Evolutionary conservation across 2,329 filamentous ascomycete genomes (phyloP).

Genomic region (Westerdykella sp.): DNA sequence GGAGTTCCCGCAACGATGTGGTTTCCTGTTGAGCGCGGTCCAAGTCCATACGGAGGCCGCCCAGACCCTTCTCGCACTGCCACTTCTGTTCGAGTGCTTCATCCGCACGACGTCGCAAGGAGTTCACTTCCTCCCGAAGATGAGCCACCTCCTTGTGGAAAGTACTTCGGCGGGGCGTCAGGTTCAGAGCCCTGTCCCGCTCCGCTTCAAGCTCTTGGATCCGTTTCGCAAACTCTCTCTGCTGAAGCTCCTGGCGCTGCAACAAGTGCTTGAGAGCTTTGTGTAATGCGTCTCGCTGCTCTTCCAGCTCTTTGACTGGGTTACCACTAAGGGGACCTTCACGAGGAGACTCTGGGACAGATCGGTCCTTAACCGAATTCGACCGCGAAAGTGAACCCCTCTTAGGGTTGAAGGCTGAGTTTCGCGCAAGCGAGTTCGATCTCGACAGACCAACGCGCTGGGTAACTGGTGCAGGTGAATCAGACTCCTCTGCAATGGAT

Average conservation of each 20-base stretch:
- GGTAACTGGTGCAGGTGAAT: constrained; percentile 25
- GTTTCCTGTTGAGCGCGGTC: constrained; percentile 95
- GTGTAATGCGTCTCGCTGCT: constrained; percentile 88
- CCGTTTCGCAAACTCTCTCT: constrained; percentile 74
- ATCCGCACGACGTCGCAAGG: constrained; percentile 78
- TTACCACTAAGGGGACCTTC: constrained; percentile 23
- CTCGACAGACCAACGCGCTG: constrained; percentile 51
- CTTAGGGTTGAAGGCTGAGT: constrained; percentile 39
- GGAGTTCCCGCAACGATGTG: constrained; percentile 66
- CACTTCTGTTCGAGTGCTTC: constrained; percentile 94
- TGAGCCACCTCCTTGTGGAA: constrained; percentile 78
- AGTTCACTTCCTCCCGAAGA: constrained; percentile 76
- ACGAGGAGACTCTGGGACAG: constrained; percentile 54
- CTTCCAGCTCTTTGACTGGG: constrained; percentile 78
- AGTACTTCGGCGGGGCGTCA: constrained; percentile 65
- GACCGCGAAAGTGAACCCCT: constrained; percentile 48
- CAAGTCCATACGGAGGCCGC: constrained; percentile 89
- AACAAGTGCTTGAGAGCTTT: constrained; percentile 78
- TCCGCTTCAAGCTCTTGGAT: constrained; percentile 71
- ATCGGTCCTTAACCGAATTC: constrained; percentile 38
- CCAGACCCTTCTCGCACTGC: constrained; percentile 86
- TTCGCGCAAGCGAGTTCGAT: constrained; percentile 62
- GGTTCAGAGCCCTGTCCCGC: constrained; percentile 63
- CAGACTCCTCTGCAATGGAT: constrained; percentile 56
- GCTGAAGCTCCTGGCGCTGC: constrained; percentile 78